These are phyloP conservation scores for Penicillium sp. DNA, from an alignment of 2,329 filamentous ascomycete genomes.

Conservation along the genomic window DNA sequence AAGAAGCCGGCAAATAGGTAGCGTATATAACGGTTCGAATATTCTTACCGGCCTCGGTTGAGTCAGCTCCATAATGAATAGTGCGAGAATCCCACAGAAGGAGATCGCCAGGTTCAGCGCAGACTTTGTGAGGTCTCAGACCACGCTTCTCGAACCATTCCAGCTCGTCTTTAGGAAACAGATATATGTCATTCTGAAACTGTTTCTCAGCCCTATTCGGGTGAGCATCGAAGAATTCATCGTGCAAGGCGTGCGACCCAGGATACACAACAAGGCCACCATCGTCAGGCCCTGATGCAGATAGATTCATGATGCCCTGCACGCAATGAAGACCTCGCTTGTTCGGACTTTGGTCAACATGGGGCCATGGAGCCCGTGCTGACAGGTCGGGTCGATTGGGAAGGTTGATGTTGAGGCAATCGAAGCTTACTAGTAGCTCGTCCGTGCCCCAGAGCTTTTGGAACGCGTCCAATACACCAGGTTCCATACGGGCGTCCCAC, in stretches of 20 bases:
- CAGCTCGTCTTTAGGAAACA: not conserved
- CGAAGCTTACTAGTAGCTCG: not conserved
- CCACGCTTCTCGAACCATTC: not conserved
- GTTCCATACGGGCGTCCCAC: conserved; percentile 47
- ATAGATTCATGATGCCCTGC: conserved; percentile 29
- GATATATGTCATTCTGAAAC: not conserved
- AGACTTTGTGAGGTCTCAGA: conserved; percentile 30
- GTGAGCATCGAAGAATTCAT: not conserved
- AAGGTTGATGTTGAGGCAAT: conserved; percentile 1
- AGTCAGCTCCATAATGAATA: conserved; percentile 27
- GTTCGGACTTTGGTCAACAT: not conserved
- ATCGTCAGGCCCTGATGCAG: conserved; percentile 23
- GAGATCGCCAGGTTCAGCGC: conserved; percentile 43
- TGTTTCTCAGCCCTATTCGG: too few species aligned
- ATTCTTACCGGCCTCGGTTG: too few species aligned
- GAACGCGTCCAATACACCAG: conserved; percentile 39
- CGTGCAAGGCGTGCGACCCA: conserved; percentile 8
- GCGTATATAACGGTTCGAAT: conserved; percentile 24
- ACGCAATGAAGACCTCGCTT: not conserved
- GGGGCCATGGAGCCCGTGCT: not conserved
- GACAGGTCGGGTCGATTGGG: not conserved
- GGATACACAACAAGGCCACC: conserved; percentile 32
- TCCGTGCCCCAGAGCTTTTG: not conserved
- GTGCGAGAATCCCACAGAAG: conserved; percentile 48
- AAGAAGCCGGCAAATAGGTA: conserved; percentile 19